Evolutionary conservation across 495 filamentous ascomycete species (phyloP).

Genomic region (Neurospora terricola): DNA sequence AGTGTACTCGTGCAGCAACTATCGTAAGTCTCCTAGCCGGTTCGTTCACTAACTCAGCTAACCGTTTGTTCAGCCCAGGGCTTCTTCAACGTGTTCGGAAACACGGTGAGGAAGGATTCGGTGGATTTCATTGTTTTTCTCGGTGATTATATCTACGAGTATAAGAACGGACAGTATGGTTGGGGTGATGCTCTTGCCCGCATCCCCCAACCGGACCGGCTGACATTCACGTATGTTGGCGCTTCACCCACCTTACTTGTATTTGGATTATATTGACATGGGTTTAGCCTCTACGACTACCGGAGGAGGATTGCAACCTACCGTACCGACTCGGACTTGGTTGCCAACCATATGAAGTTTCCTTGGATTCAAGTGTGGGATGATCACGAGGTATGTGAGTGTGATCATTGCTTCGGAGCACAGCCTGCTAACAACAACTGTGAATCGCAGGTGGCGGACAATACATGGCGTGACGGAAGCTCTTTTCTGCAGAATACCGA

Average conservation of each 20-base stretch:
- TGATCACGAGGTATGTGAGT: conserved; percentile 39
- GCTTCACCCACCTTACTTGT: conserved; percentile 15
- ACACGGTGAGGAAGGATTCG: conserved; percentile 53
- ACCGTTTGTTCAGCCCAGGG: conserved; percentile 23
- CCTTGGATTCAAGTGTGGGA: conserved; percentile 66
- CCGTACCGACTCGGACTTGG: conserved; percentile 51
- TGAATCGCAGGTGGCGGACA: conserved; percentile 44
- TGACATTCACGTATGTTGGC: conserved; percentile 37
- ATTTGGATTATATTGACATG: conserved; percentile 11
- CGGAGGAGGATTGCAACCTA: conserved; percentile 50
- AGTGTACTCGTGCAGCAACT: conserved; percentile 49
- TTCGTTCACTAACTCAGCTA: neutral
- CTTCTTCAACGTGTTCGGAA: conserved; percentile 57
- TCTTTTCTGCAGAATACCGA: conserved; percentile 50
- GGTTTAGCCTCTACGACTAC: conserved; percentile 46
- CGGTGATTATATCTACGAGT: conserved; percentile 64
- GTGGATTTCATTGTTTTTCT: conserved; percentile 59
- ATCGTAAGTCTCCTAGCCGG: conserved; percentile 28
- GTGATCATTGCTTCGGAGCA: neutral
- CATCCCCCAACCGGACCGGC: conserved; percentile 42
- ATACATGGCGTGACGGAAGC: conserved; percentile 48
- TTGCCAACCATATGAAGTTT: conserved; percentile 46
- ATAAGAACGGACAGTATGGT: conserved; percentile 45
- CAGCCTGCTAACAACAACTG: neutral
- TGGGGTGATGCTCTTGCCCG: conserved; percentile 41